Percentiles rank a stretch among this genome's conserved stretches.
Evolutionary conservation across 1,284 basidiomycete species (phyloP).

Genomic region (Ceratobasidium sp.): DNA sequence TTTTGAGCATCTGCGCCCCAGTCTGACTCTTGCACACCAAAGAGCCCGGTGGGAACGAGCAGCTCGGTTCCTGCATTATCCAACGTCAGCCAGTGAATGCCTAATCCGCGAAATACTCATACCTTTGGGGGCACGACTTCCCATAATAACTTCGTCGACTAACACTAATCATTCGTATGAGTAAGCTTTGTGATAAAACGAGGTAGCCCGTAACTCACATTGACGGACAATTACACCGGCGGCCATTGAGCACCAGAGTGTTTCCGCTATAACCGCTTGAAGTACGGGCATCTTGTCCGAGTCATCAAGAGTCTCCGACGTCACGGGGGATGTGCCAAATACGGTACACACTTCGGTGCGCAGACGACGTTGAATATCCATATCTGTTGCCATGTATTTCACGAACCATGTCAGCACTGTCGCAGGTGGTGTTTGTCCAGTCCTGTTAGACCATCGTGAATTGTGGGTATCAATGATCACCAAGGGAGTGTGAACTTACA

Average conservation of each 20-base stretch:
- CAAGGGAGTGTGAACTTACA: slow-evolving; percentile 4
- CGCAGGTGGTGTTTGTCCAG: neutral
- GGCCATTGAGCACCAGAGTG: slow-evolving; percentile 1
- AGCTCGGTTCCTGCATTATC: neutral
- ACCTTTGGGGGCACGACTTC: slow-evolving; percentile 14
- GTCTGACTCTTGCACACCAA: neutral
- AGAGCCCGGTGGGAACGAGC: neutral
- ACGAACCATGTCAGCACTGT: slow-evolving; percentile 10
- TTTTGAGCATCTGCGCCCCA: slow-evolving; percentile 15
- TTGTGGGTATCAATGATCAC: neutral
- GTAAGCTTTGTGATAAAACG: neutral
- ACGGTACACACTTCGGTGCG: slow-evolving; percentile 1
- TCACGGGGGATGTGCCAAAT: slow-evolving; percentile 1
- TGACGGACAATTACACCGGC: neutral
- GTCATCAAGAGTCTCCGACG: neutral
- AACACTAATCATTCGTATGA: neutral
- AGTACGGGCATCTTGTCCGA: slow-evolving; percentile 4
- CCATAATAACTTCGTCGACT: slow-evolving; percentile 20
- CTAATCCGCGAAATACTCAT: neutral
- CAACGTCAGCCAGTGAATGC: too few relatives aligned
- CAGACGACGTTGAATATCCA: slow-evolving; percentile 23
- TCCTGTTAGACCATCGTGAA: neutral
- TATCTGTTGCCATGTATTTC: slow-evolving; percentile 14
- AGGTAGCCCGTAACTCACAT: neutral
- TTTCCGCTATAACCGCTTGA: slow-evolving; percentile 22